Conservation (phyloP, 176 grass and related monocot genomes). For the Elymus sibiricus region DNA sequence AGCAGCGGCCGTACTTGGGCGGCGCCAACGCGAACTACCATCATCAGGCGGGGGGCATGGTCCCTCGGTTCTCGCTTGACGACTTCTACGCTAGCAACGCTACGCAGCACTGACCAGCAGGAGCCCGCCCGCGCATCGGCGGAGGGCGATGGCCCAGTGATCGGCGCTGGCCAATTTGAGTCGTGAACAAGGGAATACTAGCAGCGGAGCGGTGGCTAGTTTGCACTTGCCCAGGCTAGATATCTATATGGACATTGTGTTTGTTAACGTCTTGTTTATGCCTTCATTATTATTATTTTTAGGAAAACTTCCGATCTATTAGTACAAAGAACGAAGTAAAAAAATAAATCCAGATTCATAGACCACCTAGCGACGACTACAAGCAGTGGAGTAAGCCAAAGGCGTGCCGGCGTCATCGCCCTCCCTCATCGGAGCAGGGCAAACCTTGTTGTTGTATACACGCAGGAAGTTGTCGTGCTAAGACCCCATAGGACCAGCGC, state of each 20-base stretch:
- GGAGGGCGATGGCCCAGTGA: background rate
- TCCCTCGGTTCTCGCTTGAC: background rate
- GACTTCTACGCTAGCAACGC: background rate
- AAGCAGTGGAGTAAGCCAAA: too few species aligned
- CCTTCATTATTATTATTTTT: background rate
- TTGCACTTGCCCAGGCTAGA: background rate
- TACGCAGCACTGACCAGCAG: background rate
- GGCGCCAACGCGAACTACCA: background rate
- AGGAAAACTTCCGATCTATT: too few species aligned
- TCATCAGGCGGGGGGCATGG: background rate
- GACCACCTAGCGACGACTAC: too few species aligned
- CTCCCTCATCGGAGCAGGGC: too few species aligned
- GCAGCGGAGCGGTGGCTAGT: background rate
- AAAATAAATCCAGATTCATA: too few species aligned
- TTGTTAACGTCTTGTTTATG: background rate
- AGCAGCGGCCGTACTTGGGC: background rate
- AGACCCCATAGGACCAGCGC: too few species aligned
- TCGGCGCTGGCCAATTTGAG: background rate
- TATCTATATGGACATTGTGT: background rate
- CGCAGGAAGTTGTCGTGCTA: too few species aligned
- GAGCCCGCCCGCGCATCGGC: background rate
- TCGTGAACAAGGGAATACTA: background rate
- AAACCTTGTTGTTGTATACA: too few species aligned
- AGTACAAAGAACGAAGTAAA: too few species aligned
- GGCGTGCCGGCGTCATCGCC: too few species aligned